Evolutionary conservation across 164 flowering plant species (phyloP), one percentile per base, ranked within the genome.

Genomic region (Platanus orientalis): DNA sequence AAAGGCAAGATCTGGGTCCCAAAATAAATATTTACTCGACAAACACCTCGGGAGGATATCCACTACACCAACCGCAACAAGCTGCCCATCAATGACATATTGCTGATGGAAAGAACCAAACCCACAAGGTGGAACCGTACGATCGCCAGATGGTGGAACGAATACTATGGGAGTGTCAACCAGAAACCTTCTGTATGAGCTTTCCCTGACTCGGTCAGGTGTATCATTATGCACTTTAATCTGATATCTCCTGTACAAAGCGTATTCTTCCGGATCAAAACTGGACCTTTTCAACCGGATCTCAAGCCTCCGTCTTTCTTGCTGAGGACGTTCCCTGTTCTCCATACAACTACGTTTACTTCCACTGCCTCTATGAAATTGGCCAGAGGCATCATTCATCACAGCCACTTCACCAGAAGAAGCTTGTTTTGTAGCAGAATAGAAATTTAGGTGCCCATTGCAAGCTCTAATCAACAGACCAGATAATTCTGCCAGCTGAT

Each of bases 61-160:
- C 62, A 94, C 71, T 66, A 94, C 99, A 57, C 97, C 99, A 75
- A 94, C 99, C 6, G 99, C 99, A 78, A 91, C 79, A 54, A 94
- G 82, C 63, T 60, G 74, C 55, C 93, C 99, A 81, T 94, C 96
- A 72, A 94, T 73, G 45, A 83, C 44, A 79, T 91, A 94, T 77
- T 85, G 96, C 78, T 91, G 97, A 78, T 91, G 97, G 70, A 94
- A 94, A 67, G 98, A 94, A n/a, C 97, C 98, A 83, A 87, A 94
- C 16, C 98, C 98, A 77, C 92, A 87, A 44, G 84, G 82, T 56
- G 97, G 93, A 63, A 84, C 88, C 7, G 79, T 74, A 21, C 72
- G 69, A 77, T 84, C 84, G 53, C 73, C 80, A 57, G 81, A 74
- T 44, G 96, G 80, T 25, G 86, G 87, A 64, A 87, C 85, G 80